Conservation (phyloP, 805 yeast genomes). For the Wickerhamomyces chambardii region DNA sequence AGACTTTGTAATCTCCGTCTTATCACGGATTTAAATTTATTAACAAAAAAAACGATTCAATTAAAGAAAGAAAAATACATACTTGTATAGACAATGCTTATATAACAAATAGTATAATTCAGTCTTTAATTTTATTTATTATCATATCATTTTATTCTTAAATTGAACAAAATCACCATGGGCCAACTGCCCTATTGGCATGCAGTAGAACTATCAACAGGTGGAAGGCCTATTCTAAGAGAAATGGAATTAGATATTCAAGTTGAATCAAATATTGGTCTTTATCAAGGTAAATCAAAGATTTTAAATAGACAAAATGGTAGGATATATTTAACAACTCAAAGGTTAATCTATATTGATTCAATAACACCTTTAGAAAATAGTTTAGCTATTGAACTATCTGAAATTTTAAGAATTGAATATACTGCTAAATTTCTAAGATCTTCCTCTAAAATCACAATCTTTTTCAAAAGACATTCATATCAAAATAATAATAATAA, state of each 20-base stretch:
- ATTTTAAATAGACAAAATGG: conserved; percentile 62
- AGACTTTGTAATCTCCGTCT: too few species aligned
- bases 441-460: conserved; percentile 69
- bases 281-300: conserved; percentile 72
- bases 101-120: too few species aligned
- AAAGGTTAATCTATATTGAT: conserved; percentile 68
- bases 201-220: conserved; percentile 25
- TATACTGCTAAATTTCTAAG: conserved; percentile 51
- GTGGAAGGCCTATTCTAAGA: conserved; percentile 28
- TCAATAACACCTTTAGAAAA: conserved; percentile 27
- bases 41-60: too few species aligned
- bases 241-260: conserved; percentile 42
- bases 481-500: too few species aligned
- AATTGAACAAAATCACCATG: too few species aligned
- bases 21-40: too few species aligned
- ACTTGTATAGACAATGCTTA: too few species aligned
- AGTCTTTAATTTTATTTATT: too few species aligned
- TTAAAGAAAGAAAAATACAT: too few species aligned
- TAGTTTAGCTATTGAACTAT: conserved; percentile 40
- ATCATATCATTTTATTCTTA: too few species aligned
- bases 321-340: conserved; percentile 66
- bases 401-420: conserved; percentile 29
- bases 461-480: conserved; percentile 25
- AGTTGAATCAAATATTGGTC: conserved; percentile 52
- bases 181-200: conserved; percentile 20